Evolutionary conservation across 1,284 basidiomycete genomes (phyloP).

Genomic region (Bondarzewia mesenterica): DNA sequence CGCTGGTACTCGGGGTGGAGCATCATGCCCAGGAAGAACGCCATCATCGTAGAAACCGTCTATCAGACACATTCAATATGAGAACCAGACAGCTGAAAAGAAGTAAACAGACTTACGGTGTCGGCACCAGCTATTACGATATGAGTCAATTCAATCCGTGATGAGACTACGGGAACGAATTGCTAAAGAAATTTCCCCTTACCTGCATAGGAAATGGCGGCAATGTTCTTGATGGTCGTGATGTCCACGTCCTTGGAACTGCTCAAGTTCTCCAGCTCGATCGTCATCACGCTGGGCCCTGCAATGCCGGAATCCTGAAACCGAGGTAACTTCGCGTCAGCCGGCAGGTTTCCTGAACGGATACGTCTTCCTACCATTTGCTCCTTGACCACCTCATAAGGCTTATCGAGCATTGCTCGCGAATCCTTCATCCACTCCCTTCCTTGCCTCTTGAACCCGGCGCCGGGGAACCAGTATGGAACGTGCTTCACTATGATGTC

Average conservation of each 20-base stretch:
- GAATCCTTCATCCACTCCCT: not conserved
- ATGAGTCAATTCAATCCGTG: not conserved
- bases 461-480: not conserved
- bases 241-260: not conserved
- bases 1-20: constrained; percentile 2
- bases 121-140: constrained; percentile 2
- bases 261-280: not conserved
- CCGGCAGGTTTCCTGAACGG: not conserved
- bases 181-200: not conserved
- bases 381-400: not conserved
- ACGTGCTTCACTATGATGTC: not conserved
- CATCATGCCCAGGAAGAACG: constrained; percentile 2
- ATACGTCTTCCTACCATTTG: not conserved
- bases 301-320: not conserved
- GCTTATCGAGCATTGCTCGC: not conserved
- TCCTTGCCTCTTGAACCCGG: not conserved
- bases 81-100: constrained; percentile 8
- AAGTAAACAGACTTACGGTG: constrained; percentile 3
- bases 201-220: not conserved
- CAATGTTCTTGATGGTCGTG: not conserved
- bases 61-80: not conserved
- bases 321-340: not conserved
- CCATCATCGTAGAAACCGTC: not conserved
- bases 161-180: not conserved
- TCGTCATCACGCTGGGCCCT: not conserved